phyloP scores from a whole-genome alignment of 2,329 filamentous ascomycete genomes.

The Sarocladium oryzae region DNA sequence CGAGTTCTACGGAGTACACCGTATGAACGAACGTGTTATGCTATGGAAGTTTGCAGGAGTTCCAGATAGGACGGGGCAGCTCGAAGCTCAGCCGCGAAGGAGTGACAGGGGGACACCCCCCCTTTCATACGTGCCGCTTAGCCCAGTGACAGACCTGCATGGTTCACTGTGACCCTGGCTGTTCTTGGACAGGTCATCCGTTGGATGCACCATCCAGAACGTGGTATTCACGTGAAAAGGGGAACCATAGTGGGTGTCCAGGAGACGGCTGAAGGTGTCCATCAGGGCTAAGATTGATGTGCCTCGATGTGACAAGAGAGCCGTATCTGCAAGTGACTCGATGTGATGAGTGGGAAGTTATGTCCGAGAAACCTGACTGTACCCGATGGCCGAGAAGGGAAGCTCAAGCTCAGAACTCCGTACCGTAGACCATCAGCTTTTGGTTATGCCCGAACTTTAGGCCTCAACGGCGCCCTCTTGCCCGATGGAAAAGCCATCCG shows the following conservation, averaged over 20 bases:
- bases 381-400: neutral
- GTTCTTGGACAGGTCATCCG: neutral
- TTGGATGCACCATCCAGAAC: neutral
- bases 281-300: neutral
- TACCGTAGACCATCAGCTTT: no score
- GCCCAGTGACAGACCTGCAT: neutral
- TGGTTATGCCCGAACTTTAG: no score
- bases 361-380: neutral
- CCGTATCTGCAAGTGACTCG: constrained; percentile 6
- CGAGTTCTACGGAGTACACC: no score
- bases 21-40: constrained; percentile 1
- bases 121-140: no score
- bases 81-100: neutral
- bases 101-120: neutral
- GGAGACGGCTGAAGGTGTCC: neutral
- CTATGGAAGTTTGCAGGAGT: neutral
- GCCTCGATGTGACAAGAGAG: no score
- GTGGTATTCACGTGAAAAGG: neutral
- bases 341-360: neutral
- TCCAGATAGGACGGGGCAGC: neutral
- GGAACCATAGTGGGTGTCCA: neutral
- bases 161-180: neutral
- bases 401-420: neutral
- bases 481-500: no score
- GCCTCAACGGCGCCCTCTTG: no score